Conservation (phyloP, 2,329 filamentous ascomycete species). For the Madurella fahalii region DNA sequence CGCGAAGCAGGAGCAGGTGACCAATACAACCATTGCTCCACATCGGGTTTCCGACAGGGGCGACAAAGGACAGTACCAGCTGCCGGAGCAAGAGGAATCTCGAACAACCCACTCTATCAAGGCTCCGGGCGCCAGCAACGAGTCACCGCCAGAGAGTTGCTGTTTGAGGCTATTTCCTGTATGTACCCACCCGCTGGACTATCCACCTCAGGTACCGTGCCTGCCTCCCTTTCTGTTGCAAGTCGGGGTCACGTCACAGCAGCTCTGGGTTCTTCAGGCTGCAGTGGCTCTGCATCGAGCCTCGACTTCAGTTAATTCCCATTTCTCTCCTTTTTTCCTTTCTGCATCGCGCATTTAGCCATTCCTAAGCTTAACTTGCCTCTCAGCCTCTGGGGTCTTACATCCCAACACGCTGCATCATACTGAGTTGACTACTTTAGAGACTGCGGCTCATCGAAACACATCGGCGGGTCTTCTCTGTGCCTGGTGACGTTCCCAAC, state of each 20-base stretch:
- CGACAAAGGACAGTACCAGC: background rate
- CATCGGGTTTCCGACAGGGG: constrained; percentile 11
- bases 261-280: too few relatives aligned
- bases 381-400: background rate
- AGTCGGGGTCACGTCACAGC: too few relatives aligned
- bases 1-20: constrained; percentile 11
- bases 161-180: too few relatives aligned
- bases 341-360: too few relatives aligned
- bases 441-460: background rate
- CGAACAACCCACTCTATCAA: background rate
- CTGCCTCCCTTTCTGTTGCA: too few relatives aligned
- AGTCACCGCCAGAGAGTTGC: too few relatives aligned
- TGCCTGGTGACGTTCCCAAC: constrained; percentile 8
- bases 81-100: background rate
- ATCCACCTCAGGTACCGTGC: too few relatives aligned
- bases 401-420: background rate
- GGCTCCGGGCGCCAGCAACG: background rate
- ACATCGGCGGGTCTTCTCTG: background rate
- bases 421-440: background rate
- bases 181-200: too few relatives aligned
- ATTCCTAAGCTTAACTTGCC: too few relatives aligned
- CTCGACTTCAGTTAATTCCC: too few relatives aligned
- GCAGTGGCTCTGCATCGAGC: too few relatives aligned
- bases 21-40: constrained; percentile 10
- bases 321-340: too few relatives aligned